Base-by-base conservation (phyloP, 257 asterid species). In the Solanum corneliomulleri region DNA sequence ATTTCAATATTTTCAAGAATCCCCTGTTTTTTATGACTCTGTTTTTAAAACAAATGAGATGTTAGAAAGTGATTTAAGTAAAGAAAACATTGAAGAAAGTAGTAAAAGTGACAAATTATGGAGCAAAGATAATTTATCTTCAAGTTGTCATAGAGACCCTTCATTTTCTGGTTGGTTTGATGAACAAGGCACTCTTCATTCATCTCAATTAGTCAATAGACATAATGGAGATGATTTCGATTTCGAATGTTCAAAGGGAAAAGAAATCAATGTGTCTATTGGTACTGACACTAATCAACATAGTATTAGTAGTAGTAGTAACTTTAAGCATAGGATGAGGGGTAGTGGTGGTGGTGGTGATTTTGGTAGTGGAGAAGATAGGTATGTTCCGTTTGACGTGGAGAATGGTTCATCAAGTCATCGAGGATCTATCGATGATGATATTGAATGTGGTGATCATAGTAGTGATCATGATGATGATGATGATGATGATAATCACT, bases 91-190 rank as follows among this genome's bases (percentile, higher is more conserved):
- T 83, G 96, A 91, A 89, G 88, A 82, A 49, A 85, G 86, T 74
- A 88, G 81, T 78, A 78, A 27, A 84, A 89, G 74, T 72, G 90
- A 89, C 21, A 85, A 88, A 58, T 49, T 81, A 49, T 81, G 44
- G 69, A 29, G 21, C 18, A 81, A 49, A 81, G 85, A 81, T 68
- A 68, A 68, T 81, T 49, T 62, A 29, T 2, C 45, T 81, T 49
- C 85, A 29, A 6, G 29, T 81, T 85, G 94, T 82, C 90, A 90
- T 35, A 92, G 96, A 88, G 96, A 94, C 44, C 92, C 94, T 85
- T 94, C 95, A 6, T 93, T 93, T 91, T 93, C 95, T 27, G 96
- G 97, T 45, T 94, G 98, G 98, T 88, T 76, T 88, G 95, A 93
- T 87, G 98, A 93, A 86, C 89, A 92, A 88, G 95, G 92, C 66